phyloP scores from a whole-genome alignment of 2,329 filamentous ascomycete species.

The Diaporthe citriasiana region DNA sequence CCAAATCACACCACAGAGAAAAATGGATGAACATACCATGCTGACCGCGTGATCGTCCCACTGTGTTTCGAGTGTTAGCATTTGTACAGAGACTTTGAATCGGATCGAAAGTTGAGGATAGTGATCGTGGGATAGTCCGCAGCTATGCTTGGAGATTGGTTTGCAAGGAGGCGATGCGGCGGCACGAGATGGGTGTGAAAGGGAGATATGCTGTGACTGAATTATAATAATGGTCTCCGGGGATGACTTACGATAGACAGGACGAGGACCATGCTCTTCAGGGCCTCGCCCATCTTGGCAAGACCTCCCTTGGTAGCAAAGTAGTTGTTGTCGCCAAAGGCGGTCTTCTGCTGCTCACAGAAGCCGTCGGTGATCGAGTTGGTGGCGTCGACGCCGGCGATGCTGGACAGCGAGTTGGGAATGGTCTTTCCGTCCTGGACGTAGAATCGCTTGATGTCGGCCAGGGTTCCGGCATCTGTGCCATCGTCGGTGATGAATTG shows the following conservation, averaged over 20 bases:
- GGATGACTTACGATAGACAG: conserved; percentile 44
- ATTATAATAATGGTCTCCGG: not conserved
- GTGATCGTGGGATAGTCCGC: not conserved
- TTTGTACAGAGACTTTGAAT: not conserved
- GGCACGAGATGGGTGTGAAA: not conserved
- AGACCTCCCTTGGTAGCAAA: conserved; percentile 68
- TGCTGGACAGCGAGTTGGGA: conserved; percentile 58
- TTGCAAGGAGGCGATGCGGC: not conserved
- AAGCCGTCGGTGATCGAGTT: conserved; percentile 64
- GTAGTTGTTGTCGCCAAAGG: conserved; percentile 64
- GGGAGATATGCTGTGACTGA: not conserved
- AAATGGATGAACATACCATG: no score
- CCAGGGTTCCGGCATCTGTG: conserved; percentile 61
- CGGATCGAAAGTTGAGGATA: not conserved
- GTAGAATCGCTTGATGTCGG: conserved; percentile 69
- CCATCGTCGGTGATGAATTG: conserved; percentile 63
- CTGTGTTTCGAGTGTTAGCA: not conserved
- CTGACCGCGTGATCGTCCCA: conserved; percentile 48
- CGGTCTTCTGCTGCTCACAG: conserved; percentile 68
- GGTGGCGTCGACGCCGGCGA: conserved; percentile 49
- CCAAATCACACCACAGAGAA: no score
- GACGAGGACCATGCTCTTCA: conserved; percentile 53
- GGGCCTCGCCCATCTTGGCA: conserved; percentile 61
- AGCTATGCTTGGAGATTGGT: not conserved
- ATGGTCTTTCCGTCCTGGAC: conserved; percentile 69